phyloP scores from a whole-genome alignment of 2,329 filamentous ascomycete genomes.

The Pseudogymnoascus destructans region DNA sequence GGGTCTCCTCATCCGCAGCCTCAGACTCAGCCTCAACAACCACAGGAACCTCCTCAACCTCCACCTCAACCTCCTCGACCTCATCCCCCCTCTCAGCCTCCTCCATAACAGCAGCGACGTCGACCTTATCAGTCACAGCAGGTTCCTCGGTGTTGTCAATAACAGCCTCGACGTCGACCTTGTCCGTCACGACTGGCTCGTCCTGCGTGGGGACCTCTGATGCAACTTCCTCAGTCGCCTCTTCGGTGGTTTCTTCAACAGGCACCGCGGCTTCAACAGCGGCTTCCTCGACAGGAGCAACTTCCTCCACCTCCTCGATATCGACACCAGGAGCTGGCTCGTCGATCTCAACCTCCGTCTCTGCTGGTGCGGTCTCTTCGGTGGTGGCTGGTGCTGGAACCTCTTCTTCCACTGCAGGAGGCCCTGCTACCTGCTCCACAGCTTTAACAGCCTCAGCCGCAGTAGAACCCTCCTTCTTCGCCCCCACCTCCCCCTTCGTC shows the following conservation, averaged over 20 bases:
- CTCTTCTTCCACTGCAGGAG: conserved; percentile 17
- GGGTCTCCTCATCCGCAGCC: conserved; percentile 10
- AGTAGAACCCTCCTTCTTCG: conserved; percentile 10
- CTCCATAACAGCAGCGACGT: neutral
- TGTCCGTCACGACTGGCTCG: neutral
- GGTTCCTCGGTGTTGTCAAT: neutral
- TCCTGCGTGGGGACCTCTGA: neutral
- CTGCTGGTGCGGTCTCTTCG: conserved; percentile 18
- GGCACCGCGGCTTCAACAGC: neutral
- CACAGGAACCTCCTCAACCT: neutral
- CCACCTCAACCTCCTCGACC: neutral
- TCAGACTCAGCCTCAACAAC: conserved; percentile 13
- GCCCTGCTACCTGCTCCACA: neutral
- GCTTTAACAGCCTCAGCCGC: conserved; percentile 12
- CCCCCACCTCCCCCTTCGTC: conserved; percentile 7
- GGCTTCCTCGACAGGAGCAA: conserved; percentile 13
- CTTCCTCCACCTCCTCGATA: conserved; percentile 10
- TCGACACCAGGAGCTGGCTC: conserved; percentile 11
- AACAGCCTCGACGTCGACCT: neutral
- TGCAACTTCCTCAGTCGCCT: neutral
- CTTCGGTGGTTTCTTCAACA: neutral
- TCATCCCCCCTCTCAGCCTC: neutral
- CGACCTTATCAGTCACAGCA: neutral
- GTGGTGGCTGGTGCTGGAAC: conserved; percentile 15
- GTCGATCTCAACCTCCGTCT: conserved; percentile 16